Conservation (phyloP, 2,329 filamentous ascomycete species). For the Ascochyta koolunga region DNA sequence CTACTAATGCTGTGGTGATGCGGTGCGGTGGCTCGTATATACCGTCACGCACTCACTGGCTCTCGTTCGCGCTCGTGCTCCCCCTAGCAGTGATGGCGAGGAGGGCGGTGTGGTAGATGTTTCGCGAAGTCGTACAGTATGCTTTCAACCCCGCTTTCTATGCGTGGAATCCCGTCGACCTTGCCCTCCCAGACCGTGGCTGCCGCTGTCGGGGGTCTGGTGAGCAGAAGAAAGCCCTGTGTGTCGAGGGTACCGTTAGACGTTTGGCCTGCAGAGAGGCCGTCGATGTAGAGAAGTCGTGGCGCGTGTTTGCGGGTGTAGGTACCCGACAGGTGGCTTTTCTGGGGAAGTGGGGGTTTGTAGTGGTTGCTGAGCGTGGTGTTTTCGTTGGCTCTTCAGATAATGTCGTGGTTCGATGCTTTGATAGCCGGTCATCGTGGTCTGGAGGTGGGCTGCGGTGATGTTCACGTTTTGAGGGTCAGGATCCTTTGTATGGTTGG, state of each 20-base stretch:
- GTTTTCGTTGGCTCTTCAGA: neutral
- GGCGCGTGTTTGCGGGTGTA: conserved; percentile 66
- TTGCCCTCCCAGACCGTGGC: conserved; percentile 55
- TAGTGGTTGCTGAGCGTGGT: conserved; percentile 13
- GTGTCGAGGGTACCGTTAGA: conserved; percentile 70
- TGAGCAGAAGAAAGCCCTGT: conserved; percentile 67
- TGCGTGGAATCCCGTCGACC: conserved; percentile 69
- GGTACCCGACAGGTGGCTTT: conserved; percentile 56
- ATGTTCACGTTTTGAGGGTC: too few relatives aligned
- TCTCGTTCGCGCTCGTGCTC: neutral
- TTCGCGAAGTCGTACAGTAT: conserved; percentile 69
- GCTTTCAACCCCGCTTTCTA: conserved; percentile 74
- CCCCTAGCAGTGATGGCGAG: conserved; percentile 13
- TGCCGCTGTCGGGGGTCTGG: conserved; percentile 62
- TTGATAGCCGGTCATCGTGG: too few relatives aligned
- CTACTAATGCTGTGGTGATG: conserved; percentile 55
- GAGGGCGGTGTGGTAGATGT: conserved; percentile 36
- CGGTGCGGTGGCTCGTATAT: conserved; percentile 49
- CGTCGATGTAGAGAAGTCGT: conserved; percentile 71
- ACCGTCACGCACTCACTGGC: conserved; percentile 34
- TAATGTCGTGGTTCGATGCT: neutral
- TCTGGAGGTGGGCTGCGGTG: too few relatives aligned
- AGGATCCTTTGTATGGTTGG: neutral
- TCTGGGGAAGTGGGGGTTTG: neutral
- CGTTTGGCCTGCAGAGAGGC: conserved; percentile 71